Conservation (phyloP, 805 yeast genomes). For the Teunomyces lycoperdinae region DNA sequence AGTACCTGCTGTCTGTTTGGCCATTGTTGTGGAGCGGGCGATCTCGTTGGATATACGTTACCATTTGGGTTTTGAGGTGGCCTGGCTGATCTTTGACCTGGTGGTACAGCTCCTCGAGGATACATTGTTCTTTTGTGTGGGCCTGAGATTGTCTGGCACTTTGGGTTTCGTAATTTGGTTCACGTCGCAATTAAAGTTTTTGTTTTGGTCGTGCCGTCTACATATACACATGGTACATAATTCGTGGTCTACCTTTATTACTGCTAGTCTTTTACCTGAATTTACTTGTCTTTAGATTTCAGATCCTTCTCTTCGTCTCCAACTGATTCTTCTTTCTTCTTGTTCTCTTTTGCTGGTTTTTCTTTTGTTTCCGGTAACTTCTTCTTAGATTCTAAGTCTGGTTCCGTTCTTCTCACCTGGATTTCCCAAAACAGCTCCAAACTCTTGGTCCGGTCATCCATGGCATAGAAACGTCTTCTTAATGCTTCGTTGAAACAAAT, state of each 20-base stretch:
- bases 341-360: constrained; percentile 1
- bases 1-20: not conserved
- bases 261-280: not conserved
- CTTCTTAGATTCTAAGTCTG: constrained; percentile 1
- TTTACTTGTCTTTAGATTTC: not conserved
- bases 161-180: not conserved
- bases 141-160: not conserved
- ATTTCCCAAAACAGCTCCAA: constrained; percentile 37
- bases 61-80: constrained; percentile 2
- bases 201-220: constrained; percentile 2
- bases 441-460: constrained; percentile 38
- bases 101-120: constrained; percentile 1
- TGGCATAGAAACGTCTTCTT: constrained; percentile 61
- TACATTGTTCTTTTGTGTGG: not conserved
- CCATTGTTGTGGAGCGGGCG: not conserved
- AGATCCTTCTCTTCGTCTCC: constrained; percentile 4
- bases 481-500: constrained; percentile 90
- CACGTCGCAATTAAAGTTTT: not conserved
- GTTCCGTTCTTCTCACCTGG: constrained; percentile 11
- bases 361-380: constrained; percentile 4
- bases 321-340: not conserved
- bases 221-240: not conserved
- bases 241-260: not conserved
- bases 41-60: not conserved
- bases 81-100: not conserved